Conservation (phyloP, 179 eudicot species). For the Corrigiola litoralis region DNA sequence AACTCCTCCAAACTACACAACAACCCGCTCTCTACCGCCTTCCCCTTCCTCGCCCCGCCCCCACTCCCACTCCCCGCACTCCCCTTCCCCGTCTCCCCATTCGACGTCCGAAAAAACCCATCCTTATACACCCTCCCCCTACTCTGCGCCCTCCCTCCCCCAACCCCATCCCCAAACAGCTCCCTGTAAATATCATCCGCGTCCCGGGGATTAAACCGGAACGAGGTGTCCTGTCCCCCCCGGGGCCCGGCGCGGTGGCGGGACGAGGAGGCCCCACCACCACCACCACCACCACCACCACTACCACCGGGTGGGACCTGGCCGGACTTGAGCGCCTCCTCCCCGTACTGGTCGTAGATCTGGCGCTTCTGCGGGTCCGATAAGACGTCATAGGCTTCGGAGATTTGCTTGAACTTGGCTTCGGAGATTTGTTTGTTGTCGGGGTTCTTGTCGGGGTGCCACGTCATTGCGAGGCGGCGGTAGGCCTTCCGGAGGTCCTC, state of each 20-base stretch:
- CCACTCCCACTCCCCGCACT: constrained; percentile 16
- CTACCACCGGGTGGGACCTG: constrained; percentile 38
- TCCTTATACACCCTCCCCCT: constrained; percentile 36
- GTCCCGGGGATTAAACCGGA: constrained; percentile 59
- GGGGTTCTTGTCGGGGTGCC: constrained; percentile 49
- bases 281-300: too few species aligned
- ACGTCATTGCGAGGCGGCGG: constrained; percentile 42
- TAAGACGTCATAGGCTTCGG: constrained; percentile 27
- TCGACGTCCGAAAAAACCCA: constrained; percentile 35
- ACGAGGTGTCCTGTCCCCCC: constrained; percentile 19
- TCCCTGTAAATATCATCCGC: constrained; percentile 77
- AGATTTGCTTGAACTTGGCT: constrained; percentile 37
- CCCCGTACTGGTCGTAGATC: constrained; percentile 26
- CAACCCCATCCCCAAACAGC: constrained; percentile 39
- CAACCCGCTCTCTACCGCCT: constrained; percentile 62
- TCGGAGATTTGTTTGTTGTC: constrained; percentile 35
- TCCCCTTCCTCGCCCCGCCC: constrained; percentile 39
- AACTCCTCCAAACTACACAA: constrained; percentile 72
- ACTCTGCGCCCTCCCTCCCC: constrained; percentile 14
- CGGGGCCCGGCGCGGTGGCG: constrained; percentile 17
- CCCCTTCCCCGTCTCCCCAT: not conserved
- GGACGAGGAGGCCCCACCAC: too few species aligned
- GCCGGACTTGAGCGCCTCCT: constrained; percentile 44
- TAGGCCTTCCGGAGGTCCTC: constrained; percentile 42
- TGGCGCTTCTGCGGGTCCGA: constrained; percentile 14